Evolutionary conservation across 495 filamentous ascomycete genomes (phyloP), one percentile per base, ranked within the genome.

Genomic region (Tuber magnatum): DNA sequence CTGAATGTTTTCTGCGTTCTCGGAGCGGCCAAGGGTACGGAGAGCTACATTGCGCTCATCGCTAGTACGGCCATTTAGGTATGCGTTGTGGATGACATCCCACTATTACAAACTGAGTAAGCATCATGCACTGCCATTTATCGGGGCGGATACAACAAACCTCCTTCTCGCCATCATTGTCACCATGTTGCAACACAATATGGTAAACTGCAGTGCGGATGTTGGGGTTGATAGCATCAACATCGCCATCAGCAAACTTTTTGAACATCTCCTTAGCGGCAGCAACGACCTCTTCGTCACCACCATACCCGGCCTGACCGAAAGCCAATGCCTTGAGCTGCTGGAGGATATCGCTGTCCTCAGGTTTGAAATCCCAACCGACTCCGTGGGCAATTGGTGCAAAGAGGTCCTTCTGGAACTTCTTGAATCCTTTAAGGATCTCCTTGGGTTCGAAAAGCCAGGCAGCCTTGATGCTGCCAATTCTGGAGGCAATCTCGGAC

Each of bases 31-130:
- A 14, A 99, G 87, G 76, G 89, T 89, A 77, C 95, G 92, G 46
- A 99, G 88, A 0, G 94, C 94, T n/a, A 93, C 95, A 81, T 96
- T 97, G 84, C 94, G 92, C 87, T 98, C 94, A 82, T 97, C 94
- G 70, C 91, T 92, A 83, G 92, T 97, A 71, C 87, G 89, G n/a
- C 92, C 93, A n/a, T 88, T 89, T 76, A 88, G 90, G 87, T 93
- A 97, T 74, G 92, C 92, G 83, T 94, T 86, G 68, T 95, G 84
- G 46, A 99, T 86, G 40, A 88, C 87, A 73, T 98, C 89, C 85
- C 92, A 93, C 91, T 92, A 72, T 44, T 71, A 51, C 18, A 61
- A 44, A 51, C 14, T 51, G 38, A 39, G 70, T 81, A 32, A 72
- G 70, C 1, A 76, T 83, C 74, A 81, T 35, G 6, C 78, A 79